These are phyloP conservation scores for Colletotrichum sp. DNA, from an alignment of 2,329 filamentous ascomycete species.

Conservation along the genomic window DNA sequence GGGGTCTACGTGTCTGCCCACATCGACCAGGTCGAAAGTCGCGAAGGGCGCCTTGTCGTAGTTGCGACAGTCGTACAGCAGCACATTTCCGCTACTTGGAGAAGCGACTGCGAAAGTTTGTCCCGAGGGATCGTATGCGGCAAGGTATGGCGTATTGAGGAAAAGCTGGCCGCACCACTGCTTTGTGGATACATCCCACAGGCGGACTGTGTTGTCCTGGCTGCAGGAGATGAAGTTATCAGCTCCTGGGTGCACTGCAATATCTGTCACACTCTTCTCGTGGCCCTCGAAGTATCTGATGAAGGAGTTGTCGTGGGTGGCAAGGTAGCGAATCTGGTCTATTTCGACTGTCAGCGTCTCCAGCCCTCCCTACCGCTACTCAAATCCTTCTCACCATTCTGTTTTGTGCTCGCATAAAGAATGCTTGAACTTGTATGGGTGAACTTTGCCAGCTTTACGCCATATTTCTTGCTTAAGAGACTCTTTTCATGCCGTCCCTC, in stretches of 20 bases:
- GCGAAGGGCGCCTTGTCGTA: slow-evolving; percentile 91
- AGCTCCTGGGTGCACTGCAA: slow-evolving; percentile 82
- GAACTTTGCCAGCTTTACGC: slow-evolving; percentile 91
- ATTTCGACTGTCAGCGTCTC: neutral
- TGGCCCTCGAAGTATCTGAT: slow-evolving; percentile 97
- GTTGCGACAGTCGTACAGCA: slow-evolving; percentile 93
- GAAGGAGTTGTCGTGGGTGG: slow-evolving; percentile 93
- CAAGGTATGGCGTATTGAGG: slow-evolving; percentile 80
- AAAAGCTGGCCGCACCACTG: slow-evolving; percentile 82
- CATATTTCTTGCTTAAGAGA: slow-evolving; percentile 94
- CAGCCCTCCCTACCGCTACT: slow-evolving; percentile 15
- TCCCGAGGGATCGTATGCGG: slow-evolving; percentile 91
- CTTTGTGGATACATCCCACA: slow-evolving; percentile 88
- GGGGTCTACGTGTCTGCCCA: slow-evolving; percentile 50
- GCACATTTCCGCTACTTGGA: slow-evolving; percentile 76
- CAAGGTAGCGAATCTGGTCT: slow-evolving; percentile 74
- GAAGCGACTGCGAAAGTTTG: slow-evolving; percentile 90
- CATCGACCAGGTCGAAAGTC: slow-evolving; percentile 78
- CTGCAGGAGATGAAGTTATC: slow-evolving; percentile 94
- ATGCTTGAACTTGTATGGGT: slow-evolving; percentile 91
- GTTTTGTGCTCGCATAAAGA: slow-evolving; percentile 94
- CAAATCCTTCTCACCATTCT: slow-evolving; percentile 67
- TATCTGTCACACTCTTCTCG: slow-evolving; percentile 79
- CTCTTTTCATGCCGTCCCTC: slow-evolving; percentile 90
- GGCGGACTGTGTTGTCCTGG: slow-evolving; percentile 85